Conservation (phyloP, 2,329 filamentous ascomycete genomes). For the Coniochaeta pulveracea region DNA sequence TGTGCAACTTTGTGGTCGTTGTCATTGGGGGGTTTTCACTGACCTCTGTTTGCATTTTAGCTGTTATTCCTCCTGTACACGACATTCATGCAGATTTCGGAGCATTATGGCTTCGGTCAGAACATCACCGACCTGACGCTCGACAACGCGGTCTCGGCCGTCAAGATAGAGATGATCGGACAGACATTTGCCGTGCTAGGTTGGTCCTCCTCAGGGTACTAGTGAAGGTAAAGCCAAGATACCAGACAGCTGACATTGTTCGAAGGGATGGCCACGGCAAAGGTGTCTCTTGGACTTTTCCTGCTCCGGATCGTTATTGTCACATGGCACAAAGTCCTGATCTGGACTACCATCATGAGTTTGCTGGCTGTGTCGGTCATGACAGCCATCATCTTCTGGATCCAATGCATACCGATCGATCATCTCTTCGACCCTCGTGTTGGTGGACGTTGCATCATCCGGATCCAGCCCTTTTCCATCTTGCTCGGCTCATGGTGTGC, state of each 20-base stretch:
- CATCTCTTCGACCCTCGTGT: no score
- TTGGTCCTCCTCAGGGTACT: no score
- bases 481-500: conserved; percentile 1
- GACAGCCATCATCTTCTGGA: conserved; percentile 8
- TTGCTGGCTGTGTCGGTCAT: conserved; percentile 8
- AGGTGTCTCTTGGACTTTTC: conserved; percentile 26
- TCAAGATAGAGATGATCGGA: conserved; percentile 19
- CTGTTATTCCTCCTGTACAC: conserved; percentile 21
- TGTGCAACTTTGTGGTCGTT: not conserved
- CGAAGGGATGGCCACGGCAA: conserved; percentile 27
- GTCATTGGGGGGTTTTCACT: not conserved
- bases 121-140: conserved; percentile 12
- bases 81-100: conserved; percentile 18
- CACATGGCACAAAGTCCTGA: conserved; percentile 21
- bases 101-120: conserved; percentile 22
- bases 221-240: no score
- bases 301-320: conserved; percentile 22
- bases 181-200: conserved; percentile 25
- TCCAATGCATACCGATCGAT: conserved; percentile 7
- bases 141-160: conserved; percentile 14
- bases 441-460: conserved; percentile 9
- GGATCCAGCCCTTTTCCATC: conserved; percentile 8
- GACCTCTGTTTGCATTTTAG: conserved; percentile 1
- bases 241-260: no score
- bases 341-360: conserved; percentile 19